Evolutionary conservation across 768 basidiomycete species (phyloP), one percentile per base, ranked within the genome.

Genomic region (Boletus tomentosulus): DNA sequence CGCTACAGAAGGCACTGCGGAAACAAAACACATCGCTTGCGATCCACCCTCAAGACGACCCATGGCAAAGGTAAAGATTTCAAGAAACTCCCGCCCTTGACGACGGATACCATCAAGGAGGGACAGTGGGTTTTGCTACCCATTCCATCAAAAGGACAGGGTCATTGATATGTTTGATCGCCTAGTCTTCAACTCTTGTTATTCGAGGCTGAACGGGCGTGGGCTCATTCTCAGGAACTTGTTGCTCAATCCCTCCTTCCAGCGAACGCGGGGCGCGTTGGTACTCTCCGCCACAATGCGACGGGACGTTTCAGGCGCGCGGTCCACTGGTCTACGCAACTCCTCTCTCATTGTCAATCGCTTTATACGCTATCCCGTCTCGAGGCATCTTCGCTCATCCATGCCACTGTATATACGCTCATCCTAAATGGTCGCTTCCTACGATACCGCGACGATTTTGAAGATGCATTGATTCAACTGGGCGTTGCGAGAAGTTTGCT

Each of bases 1-100:
- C 84, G 94, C 48, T 98, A 98, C 73, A 92, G 94, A 61, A 92
- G 92, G 61, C 94, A 98, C 64, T 96, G 93, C 67, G 84, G 88
- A 6, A 92, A 93, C 67, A 84, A 90, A 63, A 88, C 94, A 0
- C 92, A 94, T 71, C 85, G 91, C 46, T 76, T 97, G 38, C 84
- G 94, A 57, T 91, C 89, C 28, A 78, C 84, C 1, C 79, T 94
- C 46, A 92, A 89, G 66, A 81, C 85, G 75, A 90, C 89, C 16
- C 90, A 94, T 61, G 92, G 92, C 30, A 91, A 89, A 66, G 90
- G 90, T 24, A 86, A 85, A 60, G 90, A 92, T 45, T 98, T 92
- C 78, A 96, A 92, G 74, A 91, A 89, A 62, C 66, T 86, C 24
- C 82, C 91, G 8, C 71, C 82, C 5, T 64, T 94, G 47, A 81